Conservation (phyloP, 768 basidiomycete genomes). For the Russula foetens region DNA sequence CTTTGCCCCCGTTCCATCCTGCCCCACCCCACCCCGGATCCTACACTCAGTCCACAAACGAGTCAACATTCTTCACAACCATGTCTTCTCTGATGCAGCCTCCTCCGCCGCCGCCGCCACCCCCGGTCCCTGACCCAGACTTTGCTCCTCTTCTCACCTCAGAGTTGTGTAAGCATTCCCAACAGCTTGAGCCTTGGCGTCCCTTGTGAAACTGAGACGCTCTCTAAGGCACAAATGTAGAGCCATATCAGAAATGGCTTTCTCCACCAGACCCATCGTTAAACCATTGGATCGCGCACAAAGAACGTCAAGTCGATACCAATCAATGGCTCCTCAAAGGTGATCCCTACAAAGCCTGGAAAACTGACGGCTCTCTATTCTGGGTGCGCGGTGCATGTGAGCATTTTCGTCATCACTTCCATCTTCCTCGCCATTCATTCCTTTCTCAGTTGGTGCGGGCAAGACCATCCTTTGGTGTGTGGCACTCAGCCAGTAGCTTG, state of each 20-base stretch:
- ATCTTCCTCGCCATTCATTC: not conserved
- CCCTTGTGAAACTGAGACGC: not conserved
- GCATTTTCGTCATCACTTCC: not conserved
- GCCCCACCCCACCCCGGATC: not conserved
- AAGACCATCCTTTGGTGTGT: slow-evolving; percentile 10
- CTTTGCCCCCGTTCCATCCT: too few species aligned
- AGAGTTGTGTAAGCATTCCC: not conserved
- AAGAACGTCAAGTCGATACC: not conserved
- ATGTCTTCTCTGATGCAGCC: not conserved
- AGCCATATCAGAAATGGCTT: slow-evolving; percentile 2
- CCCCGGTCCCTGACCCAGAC: not conserved
- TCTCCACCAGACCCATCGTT: slow-evolving; percentile 4
- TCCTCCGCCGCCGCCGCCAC: not conserved
- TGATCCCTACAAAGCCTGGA: slow-evolving; percentile 2
- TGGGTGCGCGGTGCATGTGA: slow-evolving; percentile 3
- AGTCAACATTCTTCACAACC: not conserved
- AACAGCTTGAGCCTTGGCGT: not conserved
- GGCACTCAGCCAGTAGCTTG: not conserved
- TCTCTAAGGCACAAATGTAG: not conserved
- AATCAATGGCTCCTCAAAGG: slow-evolving; percentile 5
- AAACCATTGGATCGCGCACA: slow-evolving; percentile 2
- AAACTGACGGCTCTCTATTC: not conserved
- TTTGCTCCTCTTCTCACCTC: not conserved
- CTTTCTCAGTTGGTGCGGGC: slow-evolving; percentile 4
- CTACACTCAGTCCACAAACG: not conserved